Evolutionary conservation across 2,329 filamentous ascomycete genomes (phyloP).

Genomic region (Beauveria sp.): DNA sequence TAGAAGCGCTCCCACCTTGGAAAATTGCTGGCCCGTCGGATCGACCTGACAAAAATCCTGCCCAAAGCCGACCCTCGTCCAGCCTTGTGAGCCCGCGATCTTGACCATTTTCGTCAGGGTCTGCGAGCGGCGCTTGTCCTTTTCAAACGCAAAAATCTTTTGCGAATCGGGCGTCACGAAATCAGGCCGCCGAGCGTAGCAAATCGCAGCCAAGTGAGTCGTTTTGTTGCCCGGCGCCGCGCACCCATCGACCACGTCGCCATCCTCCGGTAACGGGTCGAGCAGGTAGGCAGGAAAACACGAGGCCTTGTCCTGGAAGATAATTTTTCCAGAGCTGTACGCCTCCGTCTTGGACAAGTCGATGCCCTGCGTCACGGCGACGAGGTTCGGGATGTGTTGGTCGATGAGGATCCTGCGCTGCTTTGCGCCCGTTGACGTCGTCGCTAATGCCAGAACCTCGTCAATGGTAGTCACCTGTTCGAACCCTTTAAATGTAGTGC

Average conservation of each 20-base stretch:
- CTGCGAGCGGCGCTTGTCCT: slow-evolving; percentile 61
- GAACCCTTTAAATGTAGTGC: slow-evolving; percentile 63
- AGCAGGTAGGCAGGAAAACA: slow-evolving; percentile 92
- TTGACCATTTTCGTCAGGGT: slow-evolving; percentile 80
- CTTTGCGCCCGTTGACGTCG: slow-evolving; percentile 18
- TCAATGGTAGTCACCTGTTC: slow-evolving; percentile 46
- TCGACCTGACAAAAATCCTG: slow-evolving; percentile 78
- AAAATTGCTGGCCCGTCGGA: slow-evolving; percentile 53
- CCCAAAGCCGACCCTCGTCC: slow-evolving; percentile 61
- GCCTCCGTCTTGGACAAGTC: slow-evolving; percentile 67
- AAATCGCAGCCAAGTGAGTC: slow-evolving; percentile 77
- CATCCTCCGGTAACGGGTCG: slow-evolving; percentile 56
- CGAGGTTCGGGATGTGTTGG: slow-evolving; percentile 69
- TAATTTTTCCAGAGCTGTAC: slow-evolving; percentile 70
- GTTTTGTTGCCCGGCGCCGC: slow-evolving; percentile 97
- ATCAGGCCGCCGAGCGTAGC: slow-evolving; percentile 38
- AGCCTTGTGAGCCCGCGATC: slow-evolving; percentile 60
- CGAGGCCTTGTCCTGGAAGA: slow-evolving; percentile 93
- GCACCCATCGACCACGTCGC: slow-evolving; percentile 84
- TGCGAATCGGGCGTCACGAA: slow-evolving; percentile 23
- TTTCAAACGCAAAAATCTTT: slow-evolving; percentile 70
- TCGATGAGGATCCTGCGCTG: slow-evolving; percentile 62
- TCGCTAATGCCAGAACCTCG: slow-evolving; percentile 39
- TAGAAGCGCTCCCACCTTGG: slow-evolving; percentile 69
- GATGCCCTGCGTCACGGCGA: slow-evolving; percentile 65